Conservation (phyloP, 78 protist genomes). For the Creolimax fragrantissima region DNA sequence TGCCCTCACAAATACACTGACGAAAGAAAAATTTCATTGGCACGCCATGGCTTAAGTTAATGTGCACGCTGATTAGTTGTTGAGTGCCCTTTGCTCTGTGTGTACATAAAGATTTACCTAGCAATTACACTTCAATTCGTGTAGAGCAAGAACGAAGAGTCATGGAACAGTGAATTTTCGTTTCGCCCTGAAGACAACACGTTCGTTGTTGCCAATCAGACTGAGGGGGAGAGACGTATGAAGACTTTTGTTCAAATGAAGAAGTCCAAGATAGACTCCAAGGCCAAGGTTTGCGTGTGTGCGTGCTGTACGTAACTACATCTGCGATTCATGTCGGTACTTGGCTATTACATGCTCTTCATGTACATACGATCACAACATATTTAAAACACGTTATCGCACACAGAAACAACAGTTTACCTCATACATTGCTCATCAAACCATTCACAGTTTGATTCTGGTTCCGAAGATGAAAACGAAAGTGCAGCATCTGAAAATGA, state of each 20-base stretch:
- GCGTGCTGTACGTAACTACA: no score
- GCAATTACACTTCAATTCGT: background rate
- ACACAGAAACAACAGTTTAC: background rate
- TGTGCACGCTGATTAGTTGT: background rate
- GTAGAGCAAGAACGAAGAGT: background rate
- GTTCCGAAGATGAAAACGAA: no score
- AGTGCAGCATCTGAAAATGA: background rate
- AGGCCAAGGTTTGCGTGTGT: no score
- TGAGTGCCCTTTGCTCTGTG: background rate
- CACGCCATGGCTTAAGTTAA: background rate
- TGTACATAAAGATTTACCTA: background rate
- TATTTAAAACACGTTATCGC: background rate
- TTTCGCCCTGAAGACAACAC: background rate
- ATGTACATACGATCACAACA: background rate
- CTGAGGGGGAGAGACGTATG: background rate
- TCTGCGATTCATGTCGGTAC: background rate
- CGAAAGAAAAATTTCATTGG: background rate
- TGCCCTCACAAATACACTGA: background rate
- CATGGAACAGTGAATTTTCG: background rate
- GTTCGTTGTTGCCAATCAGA: background rate
- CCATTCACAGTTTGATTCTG: background rate
- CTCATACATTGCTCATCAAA: background rate
- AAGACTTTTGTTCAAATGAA: background rate
- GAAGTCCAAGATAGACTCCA: background rate
- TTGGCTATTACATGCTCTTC: background rate